These are phyloP conservation scores for Aquanectria penicillioides DNA, from an alignment of 2,329 filamentous ascomycete species.

Conservation along the genomic window DNA sequence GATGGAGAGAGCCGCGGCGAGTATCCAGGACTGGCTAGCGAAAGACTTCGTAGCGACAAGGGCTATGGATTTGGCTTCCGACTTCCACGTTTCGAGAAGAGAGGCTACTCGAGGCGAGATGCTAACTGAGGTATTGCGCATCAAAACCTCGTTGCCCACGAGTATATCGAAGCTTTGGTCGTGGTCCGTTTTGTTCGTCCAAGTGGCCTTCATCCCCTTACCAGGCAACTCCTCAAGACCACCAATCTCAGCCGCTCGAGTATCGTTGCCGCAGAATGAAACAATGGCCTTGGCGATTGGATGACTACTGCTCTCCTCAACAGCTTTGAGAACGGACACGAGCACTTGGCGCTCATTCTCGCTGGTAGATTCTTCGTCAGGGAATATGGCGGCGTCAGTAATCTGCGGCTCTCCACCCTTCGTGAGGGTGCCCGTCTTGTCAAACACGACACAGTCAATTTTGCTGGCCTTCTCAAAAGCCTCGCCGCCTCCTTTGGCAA, in stretches of 20 bases:
- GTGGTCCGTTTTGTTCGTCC: constrained; percentile 43
- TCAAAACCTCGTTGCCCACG: constrained; percentile 79
- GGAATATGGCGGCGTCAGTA: constrained; percentile 61
- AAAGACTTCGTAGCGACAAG: constrained; percentile 60
- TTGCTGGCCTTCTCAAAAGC: constrained; percentile 86
- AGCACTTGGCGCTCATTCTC: constrained; percentile 46
- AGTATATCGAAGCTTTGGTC: constrained; percentile 59
- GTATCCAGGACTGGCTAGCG: constrained; percentile 50
- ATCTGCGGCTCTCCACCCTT: constrained; percentile 77
- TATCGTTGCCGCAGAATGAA: constrained; percentile 62
- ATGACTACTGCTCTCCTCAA: constrained; percentile 80
- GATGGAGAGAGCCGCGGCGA: constrained; percentile 77
- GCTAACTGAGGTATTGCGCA: constrained; percentile 59
- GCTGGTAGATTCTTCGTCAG: constrained; percentile 35
- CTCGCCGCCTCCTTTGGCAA: constrained; percentile 86
- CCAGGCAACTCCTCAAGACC: constrained; percentile 75
- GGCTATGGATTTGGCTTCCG: constrained; percentile 71
- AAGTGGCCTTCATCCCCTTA: constrained; percentile 72
- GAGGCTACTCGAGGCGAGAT: constrained; percentile 48
- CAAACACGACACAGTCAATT: constrained; percentile 83
- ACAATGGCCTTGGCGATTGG: constrained; percentile 78
- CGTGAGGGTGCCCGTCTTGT: constrained; percentile 89
- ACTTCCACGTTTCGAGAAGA: constrained; percentile 66
- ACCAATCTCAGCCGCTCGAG: constrained; percentile 47
- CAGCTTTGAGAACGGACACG: constrained; percentile 64